These are phyloP conservation scores for Ogataea pilisensis DNA, from an alignment of 805 yeast species.

Conservation along the genomic window DNA sequence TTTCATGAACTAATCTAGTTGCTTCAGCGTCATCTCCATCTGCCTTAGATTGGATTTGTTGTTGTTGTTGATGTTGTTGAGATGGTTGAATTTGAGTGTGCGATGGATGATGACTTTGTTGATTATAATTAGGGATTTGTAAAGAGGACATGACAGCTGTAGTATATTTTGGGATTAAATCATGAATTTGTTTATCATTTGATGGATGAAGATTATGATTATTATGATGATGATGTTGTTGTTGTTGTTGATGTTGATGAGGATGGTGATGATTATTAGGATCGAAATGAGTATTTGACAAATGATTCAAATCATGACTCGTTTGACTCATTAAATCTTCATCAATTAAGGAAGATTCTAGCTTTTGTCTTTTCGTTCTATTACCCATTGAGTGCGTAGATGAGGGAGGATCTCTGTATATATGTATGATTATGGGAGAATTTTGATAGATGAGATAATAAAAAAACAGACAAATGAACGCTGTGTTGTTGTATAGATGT, in stretches of 20 bases:
- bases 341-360: slow-evolving; percentile 21
- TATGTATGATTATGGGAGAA: too few species aligned
- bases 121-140: slow-evolving; percentile 14
- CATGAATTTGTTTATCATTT: slow-evolving; percentile 16
- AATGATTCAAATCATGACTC: slow-evolving; percentile 14
- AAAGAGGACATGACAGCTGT: slow-evolving; percentile 12
- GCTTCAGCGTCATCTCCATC: slow-evolving; percentile 13
- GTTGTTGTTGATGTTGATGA: too few species aligned
- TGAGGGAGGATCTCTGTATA: too few species aligned
- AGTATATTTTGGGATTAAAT: slow-evolving; percentile 20
- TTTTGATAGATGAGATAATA: too few species aligned
- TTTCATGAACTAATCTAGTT: slow-evolving; percentile 16
- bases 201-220: slow-evolving; percentile 6
- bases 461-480: too few species aligned
- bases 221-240: too few species aligned
- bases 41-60: slow-evolving; percentile 4
- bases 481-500: too few species aligned
- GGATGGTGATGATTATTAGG: too few species aligned
- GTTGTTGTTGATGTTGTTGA: neutral
- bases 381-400: slow-evolving; percentile 14
- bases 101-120: slow-evolving; percentile 2
- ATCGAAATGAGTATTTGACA: slow-evolving; percentile 13
- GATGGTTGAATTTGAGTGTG: too few species aligned
- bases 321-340: slow-evolving; percentile 22
- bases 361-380: slow-evolving; percentile 20